Evolutionary conservation across 73 alveolate genomes (phyloP), one percentile per base, ranked within the genome.

Genomic region (Durusdinium trenchii): DNA sequence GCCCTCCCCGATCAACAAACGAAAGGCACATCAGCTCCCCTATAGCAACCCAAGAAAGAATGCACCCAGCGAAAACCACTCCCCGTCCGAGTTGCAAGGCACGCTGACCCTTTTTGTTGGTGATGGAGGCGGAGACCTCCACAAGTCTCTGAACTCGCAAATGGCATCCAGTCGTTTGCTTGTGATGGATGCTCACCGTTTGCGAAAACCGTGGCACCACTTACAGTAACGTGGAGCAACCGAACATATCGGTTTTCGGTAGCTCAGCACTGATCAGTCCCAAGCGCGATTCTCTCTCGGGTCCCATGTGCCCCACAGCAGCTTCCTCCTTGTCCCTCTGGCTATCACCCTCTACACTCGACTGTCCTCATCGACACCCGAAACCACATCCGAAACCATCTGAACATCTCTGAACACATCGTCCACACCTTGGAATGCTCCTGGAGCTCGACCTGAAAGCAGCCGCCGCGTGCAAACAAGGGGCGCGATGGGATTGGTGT

Each of bases 51-150:
- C n/a, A n/a, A n/a, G n/a, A n/a, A n/a, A n/a, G n/a, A n/a, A n/a
- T n/a, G n/a, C n/a, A n/a, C n/a, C n/a, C n/a, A n/a, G n/a, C n/a
- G n/a, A n/a, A n/a, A n/a, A n/a, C n/a, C n/a, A n/a, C n/a, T n/a
- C n/a, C n/a, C n/a, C n/a, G n/a, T n/a, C n/a, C n/a, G n/a, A n/a
- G n/a, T n/a, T n/a, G n/a, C 98, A 93, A 26, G 61, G 98, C 98
- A 5, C 98, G 91, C 81, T 93, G 48, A 81, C 98, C 98, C 47
- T 93, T 93, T 73, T 93, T 93, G 83, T 75, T 71, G 38, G 98
- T 93, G 62, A 93, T 93, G 47, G 98, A 78, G 6, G 92, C 98
- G 60, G 86, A 67, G 87, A 90, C 82, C 83, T 92, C 45, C 67
- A 6, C 64, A 54, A 54, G 64, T 20, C 28, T 20, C 64, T 54